These are phyloP conservation scores for Lachnellula subtilissima DNA, from an alignment of 2,329 filamentous ascomycete genomes.

Conservation along the genomic window DNA sequence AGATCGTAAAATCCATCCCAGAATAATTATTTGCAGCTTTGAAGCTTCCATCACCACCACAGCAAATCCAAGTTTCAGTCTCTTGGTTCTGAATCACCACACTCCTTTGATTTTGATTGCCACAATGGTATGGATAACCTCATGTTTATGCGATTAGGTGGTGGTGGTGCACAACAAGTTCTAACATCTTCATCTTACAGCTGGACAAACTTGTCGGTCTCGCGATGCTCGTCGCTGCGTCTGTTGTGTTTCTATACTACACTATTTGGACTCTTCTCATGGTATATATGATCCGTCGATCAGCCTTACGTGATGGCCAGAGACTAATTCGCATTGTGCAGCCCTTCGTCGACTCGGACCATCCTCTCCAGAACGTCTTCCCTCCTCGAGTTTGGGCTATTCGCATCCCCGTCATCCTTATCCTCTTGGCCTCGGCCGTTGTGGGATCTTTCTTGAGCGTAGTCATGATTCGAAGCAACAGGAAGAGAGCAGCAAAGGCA, in stretches of 20 bases:
- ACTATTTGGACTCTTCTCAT: constrained; percentile 96
- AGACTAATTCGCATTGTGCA: constrained; percentile 37
- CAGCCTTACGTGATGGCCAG: constrained; percentile 1
- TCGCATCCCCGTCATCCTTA: constrained; percentile 93
- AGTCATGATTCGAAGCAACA: constrained; percentile 98
- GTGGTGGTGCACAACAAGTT: background rate
- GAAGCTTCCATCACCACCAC: constrained; percentile 1
- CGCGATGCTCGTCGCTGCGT: constrained; percentile 70
- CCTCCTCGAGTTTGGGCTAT: constrained; percentile 98
- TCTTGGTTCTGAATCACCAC: constrained; percentile 19
- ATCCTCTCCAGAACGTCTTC: constrained; percentile 91
- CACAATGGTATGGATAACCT: constrained; percentile 29
- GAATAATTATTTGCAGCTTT: background rate
- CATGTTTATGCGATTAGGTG: background rate
- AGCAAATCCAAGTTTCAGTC: constrained; percentile 8
- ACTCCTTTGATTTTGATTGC: constrained; percentile 26
- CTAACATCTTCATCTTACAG: constrained; percentile 42
- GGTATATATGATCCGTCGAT: constrained; percentile 49
- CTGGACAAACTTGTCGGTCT: constrained; percentile 83
- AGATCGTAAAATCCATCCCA: background rate
- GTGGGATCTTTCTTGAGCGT: constrained; percentile 93
- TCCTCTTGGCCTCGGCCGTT: constrained; percentile 85
- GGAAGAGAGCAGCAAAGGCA: constrained; percentile 93
- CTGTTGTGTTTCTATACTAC: constrained; percentile 82
- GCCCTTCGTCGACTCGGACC: constrained; percentile 96